A percentile compares a stretch with the other conserved stretches of the same genome.
Evolutionary conservation across 805 yeast genomes (phyloP).

Genomic region (Millerozyma miso): DNA sequence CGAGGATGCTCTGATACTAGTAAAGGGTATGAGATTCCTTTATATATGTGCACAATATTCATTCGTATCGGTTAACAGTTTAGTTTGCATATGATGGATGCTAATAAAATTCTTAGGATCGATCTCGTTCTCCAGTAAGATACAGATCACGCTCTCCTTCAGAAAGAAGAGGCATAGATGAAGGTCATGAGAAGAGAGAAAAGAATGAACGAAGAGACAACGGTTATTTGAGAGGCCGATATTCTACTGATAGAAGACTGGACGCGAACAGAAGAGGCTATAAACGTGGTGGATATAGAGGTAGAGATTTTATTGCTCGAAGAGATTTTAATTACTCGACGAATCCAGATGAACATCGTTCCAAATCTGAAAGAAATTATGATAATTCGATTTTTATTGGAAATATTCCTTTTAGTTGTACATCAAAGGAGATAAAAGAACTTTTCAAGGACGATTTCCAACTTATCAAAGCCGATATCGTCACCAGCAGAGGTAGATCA

Average conservation of each 20-base stretch:
- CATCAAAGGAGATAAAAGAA: conserved; percentile 55
- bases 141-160: conserved; percentile 9
- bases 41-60: conserved; percentile 2
- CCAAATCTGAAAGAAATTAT: conserved; percentile 51
- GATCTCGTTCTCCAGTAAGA: conserved; percentile 34
- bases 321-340: conserved; percentile 18
- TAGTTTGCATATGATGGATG: conserved; percentile 9
- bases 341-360: conserved; percentile 26
- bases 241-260: conserved; percentile 20
- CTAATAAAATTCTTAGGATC: conserved; percentile 30
- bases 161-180: conserved; percentile 20
- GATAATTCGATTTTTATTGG: conserved; percentile 70
- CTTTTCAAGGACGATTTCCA: conserved; percentile 48
- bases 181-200: conserved; percentile 1
- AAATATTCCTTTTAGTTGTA: conserved; percentile 62
- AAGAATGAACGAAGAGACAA: conserved; percentile 23
- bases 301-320: conserved; percentile 13
- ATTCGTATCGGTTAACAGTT: conserved; percentile 1
- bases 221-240: conserved; percentile 25
- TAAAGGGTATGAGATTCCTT: no score
- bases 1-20: no score
- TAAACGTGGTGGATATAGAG: conserved; percentile 16
- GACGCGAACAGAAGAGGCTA: conserved; percentile 17
- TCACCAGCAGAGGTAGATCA: conserved; percentile 72
- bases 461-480: conserved; percentile 78